These are phyloP conservation scores for Lachancea lanzarotensis DNA, from an alignment of 805 yeast genomes.

Conservation along the genomic window DNA sequence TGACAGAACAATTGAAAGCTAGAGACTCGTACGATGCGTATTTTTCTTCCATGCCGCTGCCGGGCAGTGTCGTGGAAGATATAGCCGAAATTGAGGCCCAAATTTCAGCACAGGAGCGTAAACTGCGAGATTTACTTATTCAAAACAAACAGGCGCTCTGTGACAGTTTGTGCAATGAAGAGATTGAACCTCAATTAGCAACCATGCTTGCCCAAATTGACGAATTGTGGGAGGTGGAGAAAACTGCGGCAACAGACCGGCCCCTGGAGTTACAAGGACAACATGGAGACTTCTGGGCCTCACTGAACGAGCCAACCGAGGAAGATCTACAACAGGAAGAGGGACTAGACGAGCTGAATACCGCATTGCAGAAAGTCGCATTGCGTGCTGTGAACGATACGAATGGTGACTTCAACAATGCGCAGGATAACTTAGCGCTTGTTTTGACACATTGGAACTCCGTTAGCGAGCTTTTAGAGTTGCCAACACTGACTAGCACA, in stretches of 20 bases:
- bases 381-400: constrained; percentile 11
- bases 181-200: constrained; percentile 10
- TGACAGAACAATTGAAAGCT: constrained; percentile 28
- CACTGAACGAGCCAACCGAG: constrained; percentile 11
- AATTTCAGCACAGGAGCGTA: constrained; percentile 42
- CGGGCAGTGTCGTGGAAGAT: constrained; percentile 46
- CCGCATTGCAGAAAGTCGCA: constrained; percentile 21
- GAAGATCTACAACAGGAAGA: constrained; percentile 5
- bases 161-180: constrained; percentile 37
- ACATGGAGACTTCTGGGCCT: not conserved
- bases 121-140: constrained; percentile 36
- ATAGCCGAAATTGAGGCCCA: constrained; percentile 64
- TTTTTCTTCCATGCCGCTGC: constrained; percentile 35
- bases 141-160: constrained; percentile 35
- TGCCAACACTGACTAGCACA: constrained; percentile 77
- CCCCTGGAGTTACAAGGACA: constrained; percentile 4
- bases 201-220: constrained; percentile 20
- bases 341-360: constrained; percentile 29
- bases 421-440: constrained; percentile 26
- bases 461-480: constrained; percentile 69
- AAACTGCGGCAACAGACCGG: constrained; percentile 10
- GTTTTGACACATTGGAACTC: constrained; percentile 60
- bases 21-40: constrained; percentile 40
- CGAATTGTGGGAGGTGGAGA: constrained; percentile 29
- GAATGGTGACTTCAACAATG: not conserved